These are phyloP conservation scores for Neurospora sp. DNA, from an alignment of 495 filamentous ascomycete species.

Conservation along the genomic window DNA sequence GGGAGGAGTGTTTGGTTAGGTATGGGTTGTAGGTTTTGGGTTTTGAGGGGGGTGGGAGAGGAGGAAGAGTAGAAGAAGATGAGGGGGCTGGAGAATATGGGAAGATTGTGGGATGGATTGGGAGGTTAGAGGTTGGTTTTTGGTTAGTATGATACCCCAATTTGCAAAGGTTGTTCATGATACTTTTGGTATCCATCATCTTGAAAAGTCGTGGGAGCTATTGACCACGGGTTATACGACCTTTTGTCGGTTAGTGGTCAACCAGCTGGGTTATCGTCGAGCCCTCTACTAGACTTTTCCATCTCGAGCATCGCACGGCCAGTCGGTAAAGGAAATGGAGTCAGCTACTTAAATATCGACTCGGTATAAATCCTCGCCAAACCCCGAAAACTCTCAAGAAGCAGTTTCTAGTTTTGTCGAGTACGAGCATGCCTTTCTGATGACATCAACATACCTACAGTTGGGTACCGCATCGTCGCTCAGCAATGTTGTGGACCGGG, in stretches of 20 bases:
- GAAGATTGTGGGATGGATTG: not conserved
- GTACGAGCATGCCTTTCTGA: too few species aligned
- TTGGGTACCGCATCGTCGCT: too few species aligned
- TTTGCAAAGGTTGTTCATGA: not conserved
- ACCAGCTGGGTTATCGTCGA: too few species aligned
- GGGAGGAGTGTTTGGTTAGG: constrained; percentile 57
- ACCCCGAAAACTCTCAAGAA: too few species aligned
- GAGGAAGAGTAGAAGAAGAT: not conserved
- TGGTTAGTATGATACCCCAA: not conserved
- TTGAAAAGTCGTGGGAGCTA: not conserved
- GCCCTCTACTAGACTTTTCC: too few species aligned
- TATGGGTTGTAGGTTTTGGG: constrained; percentile 48
- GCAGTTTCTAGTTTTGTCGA: too few species aligned
- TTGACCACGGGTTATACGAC: not conserved
- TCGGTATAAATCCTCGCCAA: too few species aligned
- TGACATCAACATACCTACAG: too few species aligned
- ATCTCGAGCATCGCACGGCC: too few species aligned
- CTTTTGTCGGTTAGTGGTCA: too few species aligned
- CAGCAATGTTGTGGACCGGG: not conserved
- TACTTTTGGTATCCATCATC: not conserved
- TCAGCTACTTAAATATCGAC: too few species aligned
- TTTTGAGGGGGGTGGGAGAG: not conserved
- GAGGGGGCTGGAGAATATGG: not conserved
- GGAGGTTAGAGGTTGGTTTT: not conserved
- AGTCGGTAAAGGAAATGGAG: too few species aligned